Base-by-base conservation (phyloP, 768 basidiomycete genomes). In the Albatrellus ellisii region DNA sequence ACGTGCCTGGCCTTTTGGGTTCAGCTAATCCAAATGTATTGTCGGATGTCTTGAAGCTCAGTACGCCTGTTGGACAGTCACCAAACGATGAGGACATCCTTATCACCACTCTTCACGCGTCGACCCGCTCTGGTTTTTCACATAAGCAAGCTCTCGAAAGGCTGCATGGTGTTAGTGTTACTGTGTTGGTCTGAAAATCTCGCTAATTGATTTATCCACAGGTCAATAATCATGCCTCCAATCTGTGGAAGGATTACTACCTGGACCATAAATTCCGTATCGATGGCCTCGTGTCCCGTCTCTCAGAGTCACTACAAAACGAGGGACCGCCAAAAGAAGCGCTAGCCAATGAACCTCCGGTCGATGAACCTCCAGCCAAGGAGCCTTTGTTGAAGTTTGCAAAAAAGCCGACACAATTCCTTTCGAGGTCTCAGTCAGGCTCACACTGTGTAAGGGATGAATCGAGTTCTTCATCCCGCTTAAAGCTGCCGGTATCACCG, bases 221-320 rank as follows among this genome's bases (percentile, higher is more conserved):
- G 68, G 57, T 64, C 36, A 67, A 71, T 32, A 62, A 64, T 21
- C 68, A 71, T 28, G 56, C 62, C 9, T 70, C 79, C 27, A 75
- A 67, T 54, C 59, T 79, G 18, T 86, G 82, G 82, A 85, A 84
- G 53, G 83, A 86, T 51, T 83, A 83, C 54, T 86, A 79, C 50
- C 66, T 86, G 12, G 79, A 83, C 43, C 68, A 84, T 52, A 75
- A 72, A 44, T 65, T 68, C 39, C 70, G 73, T 31, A 61, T 85
- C 26, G 75, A 83, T 52, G 58, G 60, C 22, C 52, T 56, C 10
- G 54, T 60, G 15, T 33, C 28, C 17, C 46, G 40, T 17, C 22
- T 42, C 2, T 41, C 40, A 15, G 38, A 12, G 46, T 56, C n/a
- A n/a, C n/a, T n/a, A n/a, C n/a, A n/a, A n/a, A 5, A 33, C 56